Base-by-base conservation (phyloP, 2,329 filamentous ascomycete species). In the Paecilomyces formosus region DNA sequence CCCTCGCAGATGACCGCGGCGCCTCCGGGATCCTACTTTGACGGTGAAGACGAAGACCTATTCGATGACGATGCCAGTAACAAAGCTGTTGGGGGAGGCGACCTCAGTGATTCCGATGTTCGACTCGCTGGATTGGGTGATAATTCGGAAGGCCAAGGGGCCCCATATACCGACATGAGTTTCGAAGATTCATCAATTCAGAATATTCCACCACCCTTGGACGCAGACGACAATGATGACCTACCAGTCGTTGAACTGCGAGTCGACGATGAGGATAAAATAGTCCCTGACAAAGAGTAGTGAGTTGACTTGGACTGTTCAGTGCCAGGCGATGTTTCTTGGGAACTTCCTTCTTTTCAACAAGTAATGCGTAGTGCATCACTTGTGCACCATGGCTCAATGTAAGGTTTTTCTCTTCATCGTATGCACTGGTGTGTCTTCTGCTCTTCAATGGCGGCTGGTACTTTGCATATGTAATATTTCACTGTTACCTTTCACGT, bases 241-340 rank as follows among this genome's bases (percentile, higher is more conserved):
- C 64, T 75, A 21, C 72, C 76, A 3, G 76, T 78, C 33, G 70
- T 76, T 54, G 76, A 78, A 63, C 63, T 78, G 33, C 70, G 65
- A 51, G 70, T 76, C 49, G 66, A 66, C 21, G 72, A 75, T 15
- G 72, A 75, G 11, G 70, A 73, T n/a, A 45, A 45, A n/a, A 45
- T 45, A n/a, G 39, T 45, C n/a, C 39, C 39, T n/a, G 39, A 45
- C 39, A 45, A 45, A 12, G 30, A 31, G n/a, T 45, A 31, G n/a
- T 45, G 7, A 45, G 6, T 8, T 8, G 39, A 18, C 39, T 18
- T 45, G 7, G 4, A 21, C 39, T 8, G 39, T 18, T 21, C 4
- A 21, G n/a, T 45, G 3, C n/a, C 39, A 8, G 39, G n/a, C 9
- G 9, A n/a, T 9, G 15, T 45, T 45, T 45, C n/a, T 45, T 45